Percentiles rank a stretch among this genome's conserved stretches.
phyloP scores from a whole-genome alignment of 805 yeast genomes.

The Sugiyamaella americana region DNA sequence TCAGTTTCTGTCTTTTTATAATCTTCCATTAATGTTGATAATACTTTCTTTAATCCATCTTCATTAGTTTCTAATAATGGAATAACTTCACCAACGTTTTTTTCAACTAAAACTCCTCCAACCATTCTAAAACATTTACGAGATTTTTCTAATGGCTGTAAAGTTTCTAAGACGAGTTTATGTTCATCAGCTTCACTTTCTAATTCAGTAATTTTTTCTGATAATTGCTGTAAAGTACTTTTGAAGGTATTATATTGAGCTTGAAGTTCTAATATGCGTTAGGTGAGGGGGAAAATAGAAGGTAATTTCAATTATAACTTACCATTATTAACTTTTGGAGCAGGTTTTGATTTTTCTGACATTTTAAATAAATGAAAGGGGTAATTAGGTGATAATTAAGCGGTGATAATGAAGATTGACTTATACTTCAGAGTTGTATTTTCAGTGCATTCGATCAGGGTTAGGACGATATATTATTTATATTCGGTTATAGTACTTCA shows the following conservation, averaged over 20 bases:
- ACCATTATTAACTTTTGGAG: constrained; percentile 23
- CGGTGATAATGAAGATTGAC: no score
- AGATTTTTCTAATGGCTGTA: constrained; percentile 44
- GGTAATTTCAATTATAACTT: constrained; percentile 3
- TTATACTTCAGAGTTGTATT: not conserved
- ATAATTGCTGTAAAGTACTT: constrained; percentile 30
- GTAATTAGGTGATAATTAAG: constrained; percentile 1
- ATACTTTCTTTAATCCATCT: constrained; percentile 40
- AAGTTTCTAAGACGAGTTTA: constrained; percentile 53
- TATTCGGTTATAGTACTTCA: not conserved
- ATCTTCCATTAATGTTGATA: constrained; percentile 37
- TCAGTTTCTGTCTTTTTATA: constrained; percentile 36
- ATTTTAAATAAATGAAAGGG: not conserved
- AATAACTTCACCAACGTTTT: constrained; percentile 69
- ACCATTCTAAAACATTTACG: constrained; percentile 89
- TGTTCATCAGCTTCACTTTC: constrained; percentile 39
- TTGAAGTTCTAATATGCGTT: constrained; percentile 26
- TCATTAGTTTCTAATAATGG: constrained; percentile 55
- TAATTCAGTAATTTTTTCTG: constrained; percentile 36
- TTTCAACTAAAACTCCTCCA: constrained; percentile 86
- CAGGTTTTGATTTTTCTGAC: constrained; percentile 9
- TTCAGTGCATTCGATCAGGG: not conserved
- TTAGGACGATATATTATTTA: not conserved
- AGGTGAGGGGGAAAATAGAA: not conserved
- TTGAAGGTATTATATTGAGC: constrained; percentile 37